A percentile compares a stretch with the other conserved stretches of the same genome.
These are phyloP conservation scores for Pseudogymnoascus sp. DNA, from an alignment of 2,329 filamentous ascomycete genomes.

Conservation along the genomic window DNA sequence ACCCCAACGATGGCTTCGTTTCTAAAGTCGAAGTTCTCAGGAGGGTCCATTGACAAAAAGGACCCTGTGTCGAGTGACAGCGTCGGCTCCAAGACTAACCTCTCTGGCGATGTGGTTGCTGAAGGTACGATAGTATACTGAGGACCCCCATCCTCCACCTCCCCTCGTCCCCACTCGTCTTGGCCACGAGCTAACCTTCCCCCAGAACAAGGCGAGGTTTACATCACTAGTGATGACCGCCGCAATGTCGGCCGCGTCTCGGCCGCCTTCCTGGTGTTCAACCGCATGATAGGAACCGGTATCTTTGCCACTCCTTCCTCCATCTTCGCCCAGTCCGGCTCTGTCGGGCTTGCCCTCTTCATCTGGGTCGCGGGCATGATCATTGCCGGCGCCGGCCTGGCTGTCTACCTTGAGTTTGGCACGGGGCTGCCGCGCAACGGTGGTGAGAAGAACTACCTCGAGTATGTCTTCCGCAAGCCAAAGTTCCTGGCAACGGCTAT, in stretches of 20 bases:
- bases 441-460: conserved; percentile 61
- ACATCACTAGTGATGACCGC: conserved; percentile 24
- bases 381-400: conserved; percentile 54
- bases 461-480: conserved; percentile 54
- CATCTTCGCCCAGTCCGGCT: conserved; percentile 50
- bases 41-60: neutral
- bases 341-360: conserved; percentile 54
- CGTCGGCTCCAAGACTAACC: neutral
- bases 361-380: conserved; percentile 57
- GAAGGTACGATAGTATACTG: neutral
- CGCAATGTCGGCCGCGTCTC: conserved; percentile 49
- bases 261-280: conserved; percentile 54
- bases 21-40: neutral
- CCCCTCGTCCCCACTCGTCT: neutral
- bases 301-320: conserved; percentile 58
- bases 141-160: neutral
- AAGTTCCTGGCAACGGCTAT: conserved; percentile 54
- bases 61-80: neutral
- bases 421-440: conserved; percentile 58
- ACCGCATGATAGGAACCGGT: conserved; percentile 59
- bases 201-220: conserved; percentile 8
- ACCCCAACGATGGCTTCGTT: neutral
- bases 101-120: neutral
- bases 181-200: neutral
- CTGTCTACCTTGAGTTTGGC: conserved; percentile 60